Base-by-base conservation (phyloP, 352 stramenopile species). In the Pythium scleroteichum region DNA sequence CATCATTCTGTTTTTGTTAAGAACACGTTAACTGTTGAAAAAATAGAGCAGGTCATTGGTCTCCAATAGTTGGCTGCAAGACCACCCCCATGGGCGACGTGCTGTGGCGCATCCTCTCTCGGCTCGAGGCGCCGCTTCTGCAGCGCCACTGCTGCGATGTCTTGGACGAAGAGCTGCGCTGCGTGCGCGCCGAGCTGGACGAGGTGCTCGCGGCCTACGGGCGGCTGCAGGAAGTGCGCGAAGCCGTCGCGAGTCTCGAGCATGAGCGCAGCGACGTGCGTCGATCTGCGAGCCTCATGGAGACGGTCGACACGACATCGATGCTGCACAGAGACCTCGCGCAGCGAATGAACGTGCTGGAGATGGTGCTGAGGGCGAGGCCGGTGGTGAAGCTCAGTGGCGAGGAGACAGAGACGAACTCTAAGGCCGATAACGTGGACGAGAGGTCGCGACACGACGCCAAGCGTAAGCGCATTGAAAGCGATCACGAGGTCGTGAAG, bases 171-270 rank as follows among this genome's bases (percentile, higher is more conserved):
- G 47, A 64, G 47, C 47, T 64, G n/a, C 1, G 33, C 13, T 5
- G 42, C 20, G 40, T 64, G 7, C 57, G 20, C 23, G 23, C 2
- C 7, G 20, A 22, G 39, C 26, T 64, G 4, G 0, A 40, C 2
- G 33, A 44, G 16, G 26, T 57, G 17, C 9, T 52, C 6, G 47
- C 26, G 26, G 46, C 46, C 2, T 51, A 45, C 24, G 57, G 41
- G 47, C 57, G 47, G 4, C 46, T 64, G 4, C 57, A 64, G 57
- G 57, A 57, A 44, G 57, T 64, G 47, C 47, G 57, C 47, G 47
- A 45, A 14, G 57, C 57, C 35, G 57, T 57, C 38, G 47, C 35
- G 29, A 56, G 50, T 22, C 47, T 64, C 24, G 57, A 64, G 24
- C 17, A 45, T 4, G 57, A 22, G 3, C 35, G 47, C 23, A 32